phyloP scores from a whole-genome alignment of 345 rosid genomes.

The Arabidopsis suecica region DNA sequence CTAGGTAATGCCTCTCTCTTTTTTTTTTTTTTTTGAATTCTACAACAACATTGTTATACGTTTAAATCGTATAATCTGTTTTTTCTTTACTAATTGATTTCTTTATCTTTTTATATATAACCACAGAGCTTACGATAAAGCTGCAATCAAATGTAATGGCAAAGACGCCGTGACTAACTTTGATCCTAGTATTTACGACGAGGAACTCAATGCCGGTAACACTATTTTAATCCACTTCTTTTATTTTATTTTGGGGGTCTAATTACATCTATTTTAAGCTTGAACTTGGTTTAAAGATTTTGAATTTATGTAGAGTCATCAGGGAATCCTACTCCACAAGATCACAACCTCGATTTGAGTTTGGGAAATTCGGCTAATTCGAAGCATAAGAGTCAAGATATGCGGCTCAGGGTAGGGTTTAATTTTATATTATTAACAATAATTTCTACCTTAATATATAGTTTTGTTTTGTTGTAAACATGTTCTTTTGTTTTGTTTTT shows the following conservation, averaged over 20 bases:
- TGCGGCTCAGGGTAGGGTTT: slow-evolving; percentile 42
- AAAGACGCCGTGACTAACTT: slow-evolving; percentile 95
- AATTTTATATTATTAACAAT: neutral
- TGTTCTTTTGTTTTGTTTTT: neutral
- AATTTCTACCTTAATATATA: neutral
- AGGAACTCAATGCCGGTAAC: slow-evolving; percentile 48
- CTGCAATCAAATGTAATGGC: slow-evolving; percentile 87
- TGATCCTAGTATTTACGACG: slow-evolving; percentile 68
- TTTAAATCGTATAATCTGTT: neutral
- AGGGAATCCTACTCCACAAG: slow-evolving; percentile 47
- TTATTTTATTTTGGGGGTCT: neutral
- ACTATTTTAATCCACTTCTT: neutral
- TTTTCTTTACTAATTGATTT: neutral
- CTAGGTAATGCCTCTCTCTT: slow-evolving; percentile 60
- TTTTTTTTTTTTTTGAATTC: neutral
- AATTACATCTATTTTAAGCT: neutral
- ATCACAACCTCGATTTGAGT: slow-evolving; percentile 91
- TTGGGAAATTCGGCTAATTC: slow-evolving; percentile 67
- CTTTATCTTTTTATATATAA: slow-evolving; percentile 11
- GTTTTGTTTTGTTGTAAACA: neutral
- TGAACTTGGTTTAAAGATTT: neutral
- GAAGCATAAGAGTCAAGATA: slow-evolving; percentile 42
- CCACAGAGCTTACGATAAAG: slow-evolving; percentile 89
- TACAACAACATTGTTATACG: slow-evolving; percentile 4
- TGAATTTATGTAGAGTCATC: slow-evolving; percentile 50